Evolutionary conservation across 768 basidiomycete genomes (phyloP).

Genomic region (Dendrothele bispora): DNA sequence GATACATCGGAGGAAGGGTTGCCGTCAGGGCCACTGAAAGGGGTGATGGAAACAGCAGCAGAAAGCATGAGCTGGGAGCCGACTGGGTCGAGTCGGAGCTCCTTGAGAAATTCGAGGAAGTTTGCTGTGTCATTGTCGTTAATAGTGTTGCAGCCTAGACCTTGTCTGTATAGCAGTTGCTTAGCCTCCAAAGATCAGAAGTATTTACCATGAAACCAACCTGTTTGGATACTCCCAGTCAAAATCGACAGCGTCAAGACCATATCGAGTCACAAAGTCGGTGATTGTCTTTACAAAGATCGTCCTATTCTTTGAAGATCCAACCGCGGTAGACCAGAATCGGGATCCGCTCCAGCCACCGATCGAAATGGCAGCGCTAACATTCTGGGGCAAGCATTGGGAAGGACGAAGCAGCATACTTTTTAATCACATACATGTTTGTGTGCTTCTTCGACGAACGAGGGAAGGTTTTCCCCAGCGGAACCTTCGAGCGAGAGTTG

Average conservation of each 20-base stretch:
- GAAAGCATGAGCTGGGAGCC: slow-evolving; percentile 59
- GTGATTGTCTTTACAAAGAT: slow-evolving; percentile 62
- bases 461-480: slow-evolving; percentile 47
- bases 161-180: too few relatives aligned
- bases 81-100: slow-evolving; percentile 58
- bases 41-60: slow-evolving; percentile 39
- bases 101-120: slow-evolving; percentile 68
- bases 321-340: slow-evolving; percentile 64
- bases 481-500: slow-evolving; percentile 41
- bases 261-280: slow-evolving; percentile 49
- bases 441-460: slow-evolving; percentile 54
- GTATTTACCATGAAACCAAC: too few relatives aligned
- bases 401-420: background rate
- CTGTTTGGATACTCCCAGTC: slow-evolving; percentile 44
- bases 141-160: slow-evolving; percentile 71
- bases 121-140: slow-evolving; percentile 68
- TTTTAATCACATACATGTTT: slow-evolving; percentile 32
- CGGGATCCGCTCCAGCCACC: slow-evolving; percentile 72
- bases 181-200: too few relatives aligned
- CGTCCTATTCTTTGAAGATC: slow-evolving; percentile 56
- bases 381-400: slow-evolving; percentile 35
- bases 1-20: slow-evolving; percentile 65
- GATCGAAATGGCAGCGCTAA: slow-evolving; percentile 58
- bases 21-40: slow-evolving; percentile 47
- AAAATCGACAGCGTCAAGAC: slow-evolving; percentile 59